These are phyloP conservation scores for Hyphopichia buzzinii DNA, from an alignment of 1,139 yeast genomes.

Conservation along the genomic window DNA sequence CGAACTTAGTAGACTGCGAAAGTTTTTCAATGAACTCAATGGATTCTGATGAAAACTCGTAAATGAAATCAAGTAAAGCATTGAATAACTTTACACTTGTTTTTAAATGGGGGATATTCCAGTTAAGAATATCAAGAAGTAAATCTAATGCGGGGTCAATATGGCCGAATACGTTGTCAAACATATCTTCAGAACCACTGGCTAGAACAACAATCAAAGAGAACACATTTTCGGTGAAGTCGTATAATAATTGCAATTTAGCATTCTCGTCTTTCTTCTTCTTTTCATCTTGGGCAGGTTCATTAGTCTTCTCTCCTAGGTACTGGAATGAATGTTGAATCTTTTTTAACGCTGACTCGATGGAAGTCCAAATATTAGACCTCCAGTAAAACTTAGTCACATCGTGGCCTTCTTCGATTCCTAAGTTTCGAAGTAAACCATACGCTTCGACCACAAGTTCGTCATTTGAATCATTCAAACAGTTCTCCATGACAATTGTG, in stretches of 20 bases:
- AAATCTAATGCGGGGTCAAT: slow-evolving; percentile 41
- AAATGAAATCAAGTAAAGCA: slow-evolving; percentile 57
- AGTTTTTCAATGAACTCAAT: slow-evolving; percentile 48
- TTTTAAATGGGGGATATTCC: slow-evolving; percentile 28
- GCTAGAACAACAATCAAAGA: slow-evolving; percentile 69
- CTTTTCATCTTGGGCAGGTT: slow-evolving; percentile 9
- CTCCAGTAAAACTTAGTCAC: slow-evolving; percentile 75
- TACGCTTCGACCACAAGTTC: slow-evolving; percentile 78
- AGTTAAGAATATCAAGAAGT: slow-evolving; percentile 40
- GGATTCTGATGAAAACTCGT: slow-evolving; percentile 67
- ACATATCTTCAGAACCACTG: slow-evolving; percentile 61
- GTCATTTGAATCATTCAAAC: slow-evolving; percentile 64
- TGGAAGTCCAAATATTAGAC: slow-evolving; percentile 65
- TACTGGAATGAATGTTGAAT: slow-evolving; percentile 47
- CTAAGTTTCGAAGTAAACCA: slow-evolving; percentile 76
- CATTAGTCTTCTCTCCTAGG: slow-evolving; percentile 25
- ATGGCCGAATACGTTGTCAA: slow-evolving; percentile 47
- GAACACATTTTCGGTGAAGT: slow-evolving; percentile 70
- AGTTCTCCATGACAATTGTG: slow-evolving; percentile 59
- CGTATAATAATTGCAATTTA: slow-evolving; percentile 50
- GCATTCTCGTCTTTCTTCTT: slow-evolving; percentile 38
- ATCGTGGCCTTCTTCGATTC: slow-evolving; percentile 88
- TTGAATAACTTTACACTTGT: slow-evolving; percentile 47
- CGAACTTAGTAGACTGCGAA: slow-evolving; percentile 19
- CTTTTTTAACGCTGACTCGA: slow-evolving; percentile 51